A percentile compares a stretch with the other conserved stretches of the same genome.
These are phyloP conservation scores for Emmonsia crescens DNA, from an alignment of 2,329 filamentous ascomycete species.

Conservation along the genomic window DNA sequence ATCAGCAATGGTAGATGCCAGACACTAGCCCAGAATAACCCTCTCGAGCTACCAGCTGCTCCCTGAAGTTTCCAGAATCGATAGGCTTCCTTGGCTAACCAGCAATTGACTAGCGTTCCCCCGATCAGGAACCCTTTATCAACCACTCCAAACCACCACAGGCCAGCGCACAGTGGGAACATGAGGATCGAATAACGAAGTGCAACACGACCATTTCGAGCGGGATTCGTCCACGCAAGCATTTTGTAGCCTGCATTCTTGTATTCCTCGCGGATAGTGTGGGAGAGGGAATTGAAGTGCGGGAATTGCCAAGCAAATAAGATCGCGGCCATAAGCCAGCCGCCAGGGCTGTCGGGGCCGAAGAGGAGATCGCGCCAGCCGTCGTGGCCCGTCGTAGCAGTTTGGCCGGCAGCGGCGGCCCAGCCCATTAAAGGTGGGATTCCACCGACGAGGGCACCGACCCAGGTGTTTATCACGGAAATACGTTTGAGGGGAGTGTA, in stretches of 20 bases:
- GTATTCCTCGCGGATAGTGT: conserved; percentile 84
- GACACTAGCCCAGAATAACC: conserved; percentile 92
- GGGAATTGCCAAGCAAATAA: conserved; percentile 97
- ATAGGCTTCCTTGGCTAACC: conserved; percentile 71
- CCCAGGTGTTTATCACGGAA: conserved; percentile 83
- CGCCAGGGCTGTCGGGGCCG: conserved; percentile 58
- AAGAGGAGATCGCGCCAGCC: conserved; percentile 71
- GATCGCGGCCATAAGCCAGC: conserved; percentile 76
- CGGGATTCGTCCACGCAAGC: conserved; percentile 81
- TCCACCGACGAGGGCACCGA: conserved; percentile 81
- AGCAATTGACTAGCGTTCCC: conserved; percentile 71
- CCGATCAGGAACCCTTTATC: conserved; percentile 76
- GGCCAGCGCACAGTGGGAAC: conserved; percentile 70
- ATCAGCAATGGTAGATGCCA: conserved; percentile 89
- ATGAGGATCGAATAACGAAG: conserved; percentile 77
- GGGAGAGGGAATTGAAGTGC: conserved; percentile 91
- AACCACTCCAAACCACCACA: conserved; percentile 71
- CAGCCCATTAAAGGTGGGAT: conserved; percentile 97
- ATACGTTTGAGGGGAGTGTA: conserved; percentile 91
- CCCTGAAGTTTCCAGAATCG: conserved; percentile 72
- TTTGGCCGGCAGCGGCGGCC: conserved; percentile 86
- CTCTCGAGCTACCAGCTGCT: conserved; percentile 65
- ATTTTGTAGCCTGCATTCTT: conserved; percentile 55
- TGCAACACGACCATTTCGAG: conserved; percentile 74
- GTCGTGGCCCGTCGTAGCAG: conserved; percentile 58